Conservation (phyloP, 768 basidiomycete genomes). For the Tulasnella sp. region DNA sequence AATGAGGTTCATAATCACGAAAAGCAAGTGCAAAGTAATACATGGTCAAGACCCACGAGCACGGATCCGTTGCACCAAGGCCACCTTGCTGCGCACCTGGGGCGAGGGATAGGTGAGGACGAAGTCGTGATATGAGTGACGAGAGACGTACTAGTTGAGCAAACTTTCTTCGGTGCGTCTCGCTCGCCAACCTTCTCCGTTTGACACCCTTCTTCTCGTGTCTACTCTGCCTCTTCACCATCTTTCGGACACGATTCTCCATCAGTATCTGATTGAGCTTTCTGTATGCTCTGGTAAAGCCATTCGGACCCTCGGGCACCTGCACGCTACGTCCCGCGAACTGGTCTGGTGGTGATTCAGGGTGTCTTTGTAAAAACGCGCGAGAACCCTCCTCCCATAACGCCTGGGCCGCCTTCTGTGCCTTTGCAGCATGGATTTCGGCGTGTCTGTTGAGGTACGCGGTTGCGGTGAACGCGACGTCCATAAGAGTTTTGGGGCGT, state of each 20-base stretch:
- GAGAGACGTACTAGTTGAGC: slow-evolving; percentile 51
- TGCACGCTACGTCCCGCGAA: slow-evolving; percentile 8
- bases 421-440: background rate
- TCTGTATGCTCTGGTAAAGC: background rate
- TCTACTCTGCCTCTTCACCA: slow-evolving; percentile 27
- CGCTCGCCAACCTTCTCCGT: slow-evolving; percentile 57
- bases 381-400: slow-evolving; percentile 7
- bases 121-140: slow-evolving; percentile 16
- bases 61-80: slow-evolving; percentile 66
- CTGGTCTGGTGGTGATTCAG: background rate
- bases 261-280: background rate
- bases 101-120: slow-evolving; percentile 18
- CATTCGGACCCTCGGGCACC: background rate
- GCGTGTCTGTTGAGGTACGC: background rate
- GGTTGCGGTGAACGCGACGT: background rate
- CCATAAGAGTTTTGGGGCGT: background rate
- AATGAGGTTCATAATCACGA: background rate
- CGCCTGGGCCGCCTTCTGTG: background rate
- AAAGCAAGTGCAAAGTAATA: background rate
- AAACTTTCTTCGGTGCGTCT: slow-evolving; percentile 69
- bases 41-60: slow-evolving; percentile 37
- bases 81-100: slow-evolving; percentile 77
- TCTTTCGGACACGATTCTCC: background rate
- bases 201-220: slow-evolving; percentile 79
- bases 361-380: background rate